Evolutionary conservation across 495 filamentous ascomycete species (phyloP), one percentile per base, ranked within the genome.

Genomic region (Podospora conica): DNA sequence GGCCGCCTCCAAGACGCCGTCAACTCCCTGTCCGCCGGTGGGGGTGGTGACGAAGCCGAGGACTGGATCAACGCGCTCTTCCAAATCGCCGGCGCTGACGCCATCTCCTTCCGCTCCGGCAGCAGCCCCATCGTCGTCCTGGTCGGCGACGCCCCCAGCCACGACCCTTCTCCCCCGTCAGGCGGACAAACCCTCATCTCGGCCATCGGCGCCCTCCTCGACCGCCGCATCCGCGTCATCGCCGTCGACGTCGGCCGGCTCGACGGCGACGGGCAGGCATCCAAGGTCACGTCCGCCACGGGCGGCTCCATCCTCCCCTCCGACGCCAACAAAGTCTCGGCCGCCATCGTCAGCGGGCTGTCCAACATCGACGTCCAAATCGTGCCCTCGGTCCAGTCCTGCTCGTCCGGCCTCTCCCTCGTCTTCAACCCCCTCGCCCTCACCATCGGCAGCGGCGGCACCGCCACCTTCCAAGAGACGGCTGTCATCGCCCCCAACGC

Each of bases 51-150:
- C 33, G 9, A 20, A 24, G 63, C 59, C 33, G 63, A 65, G 15
- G 63, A 65, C 40, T 65, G 63, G 63, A 65, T 65, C 63, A 57
- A 60, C 33, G 63, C 63, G 9, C 63, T 65, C 11, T 33, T 60
- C 56, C 25, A 59, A 22, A 29, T 65, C 22, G 33, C 63, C 40
- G 40, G 15, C 63, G 55, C 63, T 33, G 63, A 31, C 23, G 40
- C 63, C 63, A 40, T 65, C 33, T 9, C 63, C 31, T 65, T 65
- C 56, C 63, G 63, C 31, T 5, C 29, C 56, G 63, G 55, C 31
- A 59, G 55, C 56, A 57, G 53, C 55, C 63, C 56, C 33, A 65
- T 65, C 56, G 29, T 65, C 15, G 56, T 65, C 63, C 55, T 65
- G 31, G 57, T 65, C 63, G 56, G 63, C 56, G 63, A 65, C 9